Evolutionary conservation across 208 protist species (phyloP).

Genomic region (Acanthamoeba sp.): DNA sequence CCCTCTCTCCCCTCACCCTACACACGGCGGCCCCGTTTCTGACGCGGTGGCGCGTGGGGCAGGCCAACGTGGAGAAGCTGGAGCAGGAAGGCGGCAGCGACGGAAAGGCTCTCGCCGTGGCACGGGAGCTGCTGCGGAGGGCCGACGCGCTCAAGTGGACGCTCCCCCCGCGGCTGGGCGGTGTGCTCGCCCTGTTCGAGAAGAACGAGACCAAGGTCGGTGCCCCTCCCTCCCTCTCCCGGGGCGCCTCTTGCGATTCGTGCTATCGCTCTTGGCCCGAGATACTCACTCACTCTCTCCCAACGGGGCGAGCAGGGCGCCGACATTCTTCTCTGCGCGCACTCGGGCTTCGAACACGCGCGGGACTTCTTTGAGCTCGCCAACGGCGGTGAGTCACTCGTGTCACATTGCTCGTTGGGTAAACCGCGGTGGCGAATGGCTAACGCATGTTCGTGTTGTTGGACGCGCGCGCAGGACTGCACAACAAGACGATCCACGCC

Average conservation of each 20-base stretch:
- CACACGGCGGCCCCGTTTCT: background rate
- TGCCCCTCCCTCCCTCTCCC: too few species aligned
- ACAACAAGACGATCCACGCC: slow-evolving; percentile 77
- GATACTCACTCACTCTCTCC: background rate
- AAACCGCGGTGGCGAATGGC: too few species aligned
- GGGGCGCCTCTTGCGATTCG: too few species aligned
- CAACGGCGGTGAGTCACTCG: background rate
- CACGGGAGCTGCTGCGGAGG: background rate
- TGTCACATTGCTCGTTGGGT: background rate
- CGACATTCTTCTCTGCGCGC: slow-evolving; percentile 49
- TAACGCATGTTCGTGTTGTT: slow-evolving; percentile 16
- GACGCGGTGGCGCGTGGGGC: too few species aligned
- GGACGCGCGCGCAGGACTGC: slow-evolving; percentile 76
- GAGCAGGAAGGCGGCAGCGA: background rate
- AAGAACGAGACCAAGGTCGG: slow-evolving; percentile 6
- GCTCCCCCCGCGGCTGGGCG: slow-evolving; percentile 12
- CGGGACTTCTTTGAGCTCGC: slow-evolving; percentile 15
- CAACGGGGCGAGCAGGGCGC: background rate
- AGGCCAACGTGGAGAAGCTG: slow-evolving; percentile 26
- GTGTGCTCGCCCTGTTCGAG: background rate
- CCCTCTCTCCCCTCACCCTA: background rate
- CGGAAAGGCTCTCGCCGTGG: background rate
- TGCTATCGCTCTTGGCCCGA: too few species aligned
- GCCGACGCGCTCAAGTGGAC: slow-evolving; percentile 15
- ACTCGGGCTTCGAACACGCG: slow-evolving; percentile 58